phyloP scores from a whole-genome alignment of 306 rosid species.

The Cucumis cinereus region DNA sequence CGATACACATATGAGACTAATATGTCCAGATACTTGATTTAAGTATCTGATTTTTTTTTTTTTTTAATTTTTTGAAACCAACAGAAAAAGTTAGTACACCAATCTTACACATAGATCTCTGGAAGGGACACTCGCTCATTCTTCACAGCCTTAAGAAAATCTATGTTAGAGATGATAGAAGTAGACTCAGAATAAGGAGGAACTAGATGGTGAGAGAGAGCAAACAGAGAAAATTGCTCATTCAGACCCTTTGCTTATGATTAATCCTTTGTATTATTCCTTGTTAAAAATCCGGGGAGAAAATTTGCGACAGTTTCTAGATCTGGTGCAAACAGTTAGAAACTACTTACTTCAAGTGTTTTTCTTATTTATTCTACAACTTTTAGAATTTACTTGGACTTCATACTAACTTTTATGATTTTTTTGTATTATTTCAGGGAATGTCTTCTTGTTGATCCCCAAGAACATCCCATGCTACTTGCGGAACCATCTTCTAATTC shows the following conservation, averaged over 20 bases:
- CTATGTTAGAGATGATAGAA: not conserved
- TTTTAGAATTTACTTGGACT: not conserved
- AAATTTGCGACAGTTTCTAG: not conserved
- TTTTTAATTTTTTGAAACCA: not conserved
- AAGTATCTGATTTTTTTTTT: too few species aligned
- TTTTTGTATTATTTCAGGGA: constrained; percentile 39
- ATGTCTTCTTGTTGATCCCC: constrained; percentile 80
- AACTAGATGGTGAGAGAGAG: not conserved
- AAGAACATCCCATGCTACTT: constrained; percentile 97
- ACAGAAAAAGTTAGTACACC: not conserved
- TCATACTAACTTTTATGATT: not conserved
- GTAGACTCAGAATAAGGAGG: not conserved
- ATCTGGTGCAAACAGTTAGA: not conserved
- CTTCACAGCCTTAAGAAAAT: not conserved
- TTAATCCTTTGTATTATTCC: not conserved
- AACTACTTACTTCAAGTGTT: not conserved
- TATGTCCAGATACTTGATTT: too few species aligned
- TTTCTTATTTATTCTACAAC: not conserved
- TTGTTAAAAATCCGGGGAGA: not conserved
- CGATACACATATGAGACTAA: too few species aligned
- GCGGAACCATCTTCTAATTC: constrained; percentile 86
- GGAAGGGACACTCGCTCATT: not conserved
- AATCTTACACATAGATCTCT: not conserved
- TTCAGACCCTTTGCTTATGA: not conserved
- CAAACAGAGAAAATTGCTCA: not conserved